Evolutionary conservation across 495 filamentous ascomycete species (phyloP), one percentile per base, ranked within the genome.

Genomic region (Penicillium silybi): DNA sequence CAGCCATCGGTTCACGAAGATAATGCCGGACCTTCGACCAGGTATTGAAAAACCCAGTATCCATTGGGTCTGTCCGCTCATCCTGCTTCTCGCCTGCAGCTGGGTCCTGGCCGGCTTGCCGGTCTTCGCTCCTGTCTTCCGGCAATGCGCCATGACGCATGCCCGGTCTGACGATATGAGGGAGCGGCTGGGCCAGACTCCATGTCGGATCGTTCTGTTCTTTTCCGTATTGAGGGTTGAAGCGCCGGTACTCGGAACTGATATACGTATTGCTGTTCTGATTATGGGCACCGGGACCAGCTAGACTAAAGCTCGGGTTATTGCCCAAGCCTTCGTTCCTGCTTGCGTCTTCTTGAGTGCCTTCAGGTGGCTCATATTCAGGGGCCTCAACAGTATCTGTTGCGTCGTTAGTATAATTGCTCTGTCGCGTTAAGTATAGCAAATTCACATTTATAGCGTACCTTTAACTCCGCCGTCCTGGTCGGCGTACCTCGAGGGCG

Each of bases 1-100:
- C 61, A 0, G 58, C 64, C 3, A 67, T 35, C 11, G 59, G 52
- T 40, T 62, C 61, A 2, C 54, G 52, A 4, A 59, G n/a, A 10
- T 44, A 34, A 41, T 57, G 44, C 10, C 64, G 52, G 15, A 61
- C 25, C 18, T 54, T 61, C 7, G 44, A 45, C 64, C 64, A 67
- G 0, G 11, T 50, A 27, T 62, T 67, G 32, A 62, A 51, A 40
- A 64, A 61, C 1, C 38, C 48, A 11, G 56, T 41, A 9, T 59
- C 49, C 15, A 35, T 41, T 2, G 55, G 29, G 10, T 37, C 45
- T 15, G 43, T 45, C 2, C 16, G 26, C 43, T 35, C 26, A 16
- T 45, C 19, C 27, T 45, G 43, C 27, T 17, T 45, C 26, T 20
- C 15, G 5, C 26, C 25, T 29, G 16, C 23, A 9, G 11, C 7